Percentiles rank a stretch among this genome's conserved stretches.
phyloP scores from a whole-genome alignment of 225 moss, liverwort and hornwort genomes.

The Sphagnum contortum region DNA sequence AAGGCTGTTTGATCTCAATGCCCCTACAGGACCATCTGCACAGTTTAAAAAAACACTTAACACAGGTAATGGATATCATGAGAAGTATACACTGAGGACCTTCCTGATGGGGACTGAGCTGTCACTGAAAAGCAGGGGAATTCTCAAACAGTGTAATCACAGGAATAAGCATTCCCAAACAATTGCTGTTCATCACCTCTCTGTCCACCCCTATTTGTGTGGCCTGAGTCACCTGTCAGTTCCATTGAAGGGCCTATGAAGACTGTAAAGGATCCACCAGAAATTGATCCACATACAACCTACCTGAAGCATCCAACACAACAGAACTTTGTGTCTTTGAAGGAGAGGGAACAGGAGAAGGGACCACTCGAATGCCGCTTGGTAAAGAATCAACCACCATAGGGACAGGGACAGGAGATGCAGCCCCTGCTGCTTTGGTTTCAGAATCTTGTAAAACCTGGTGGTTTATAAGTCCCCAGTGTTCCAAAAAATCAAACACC shows the following conservation, averaged over 20 bases:
- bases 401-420: slow-evolving; percentile 23
- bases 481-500: slow-evolving; percentile 86
- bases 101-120: no score
- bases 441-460: slow-evolving; percentile 33
- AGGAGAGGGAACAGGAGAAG: slow-evolving; percentile 12
- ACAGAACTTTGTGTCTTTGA: slow-evolving; percentile 11
- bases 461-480: slow-evolving; percentile 96
- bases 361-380: slow-evolving; percentile 40
- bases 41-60: slow-evolving; percentile 3
- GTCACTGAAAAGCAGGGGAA: no score
- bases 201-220: no score
- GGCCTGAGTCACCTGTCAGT: no score
- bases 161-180: no score
- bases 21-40: slow-evolving; percentile 20
- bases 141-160: no score
- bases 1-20: slow-evolving; percentile 26
- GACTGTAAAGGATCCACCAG: no score
- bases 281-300: slow-evolving; percentile 1
- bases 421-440: slow-evolving; percentile 16
- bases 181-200: no score
- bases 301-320: slow-evolving; percentile 24
- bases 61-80: no score
- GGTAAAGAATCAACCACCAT: slow-evolving; percentile 58
- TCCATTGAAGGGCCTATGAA: no score
- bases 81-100: no score